Percentiles rank a stretch among this genome's conserved stretches.
phyloP scores from a whole-genome alignment of 1,139 yeast species.

The Candida mesenterica region DNA sequence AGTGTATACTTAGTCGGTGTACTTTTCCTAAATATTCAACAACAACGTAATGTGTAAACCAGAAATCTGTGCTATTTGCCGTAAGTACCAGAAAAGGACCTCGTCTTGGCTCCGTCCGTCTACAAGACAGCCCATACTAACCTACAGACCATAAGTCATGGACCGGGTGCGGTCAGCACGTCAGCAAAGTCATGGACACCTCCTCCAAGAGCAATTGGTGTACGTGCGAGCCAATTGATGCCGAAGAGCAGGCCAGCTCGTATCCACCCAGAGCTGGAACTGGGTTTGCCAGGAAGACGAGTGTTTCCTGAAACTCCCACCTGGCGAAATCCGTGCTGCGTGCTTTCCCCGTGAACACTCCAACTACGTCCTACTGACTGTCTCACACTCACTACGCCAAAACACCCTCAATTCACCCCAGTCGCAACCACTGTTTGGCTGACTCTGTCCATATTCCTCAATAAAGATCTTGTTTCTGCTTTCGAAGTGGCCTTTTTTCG shows the following conservation, averaged over 20 bases:
- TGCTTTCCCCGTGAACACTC: too few species aligned
- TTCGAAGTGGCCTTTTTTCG: too few species aligned
- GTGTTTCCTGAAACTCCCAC: constrained; percentile 6
- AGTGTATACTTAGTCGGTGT: too few species aligned
- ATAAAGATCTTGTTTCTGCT: too few species aligned
- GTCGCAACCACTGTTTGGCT: too few species aligned
- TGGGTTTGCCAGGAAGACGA: constrained; percentile 31
- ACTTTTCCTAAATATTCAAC: too few species aligned
- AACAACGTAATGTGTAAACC: constrained; percentile 29
- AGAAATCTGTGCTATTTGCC: constrained; percentile 38
- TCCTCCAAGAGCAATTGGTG: constrained; percentile 40
- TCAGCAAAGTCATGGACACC: constrained; percentile 33
- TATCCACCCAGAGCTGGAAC: constrained; percentile 49
- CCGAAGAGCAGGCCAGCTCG: constrained; percentile 15
- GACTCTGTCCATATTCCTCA: too few species aligned
- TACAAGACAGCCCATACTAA: constrained; percentile 13
- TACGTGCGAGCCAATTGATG: constrained; percentile 32
- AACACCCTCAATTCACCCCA: too few species aligned
- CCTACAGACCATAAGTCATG: constrained; percentile 34
- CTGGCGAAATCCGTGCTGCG: too few species aligned
- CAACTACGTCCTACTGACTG: too few species aligned
- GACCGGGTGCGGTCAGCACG: constrained; percentile 44
- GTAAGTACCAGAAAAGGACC: constrained; percentile 24
- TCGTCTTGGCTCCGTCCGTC: too few species aligned
- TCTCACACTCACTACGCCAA: too few species aligned